These are phyloP conservation scores for Diaporthe caulivora DNA, from an alignment of 2,329 filamentous ascomycete species.

Conservation along the genomic window DNA sequence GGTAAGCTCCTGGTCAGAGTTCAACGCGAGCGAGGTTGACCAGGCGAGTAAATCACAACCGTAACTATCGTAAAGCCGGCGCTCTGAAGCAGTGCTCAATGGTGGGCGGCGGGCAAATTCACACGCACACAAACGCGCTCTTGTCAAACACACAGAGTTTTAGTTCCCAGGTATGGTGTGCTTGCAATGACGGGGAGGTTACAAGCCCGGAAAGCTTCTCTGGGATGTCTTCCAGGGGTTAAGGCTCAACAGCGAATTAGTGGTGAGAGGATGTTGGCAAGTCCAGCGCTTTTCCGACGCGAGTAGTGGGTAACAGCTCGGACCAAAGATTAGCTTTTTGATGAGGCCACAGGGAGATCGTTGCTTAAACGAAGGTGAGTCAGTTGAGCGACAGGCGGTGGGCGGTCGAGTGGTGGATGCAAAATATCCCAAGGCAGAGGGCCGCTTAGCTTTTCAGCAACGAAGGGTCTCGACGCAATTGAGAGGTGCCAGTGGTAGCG, in stretches of 20 bases:
- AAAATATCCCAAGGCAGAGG: neutral
- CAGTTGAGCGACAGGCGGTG: constrained; percentile 14
- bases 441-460: neutral
- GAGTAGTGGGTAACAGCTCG: constrained; percentile 6
- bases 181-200: constrained; percentile 10
- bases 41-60: constrained; percentile 15
- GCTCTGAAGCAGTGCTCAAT: neutral
- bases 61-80: neutral
- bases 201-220: neutral
- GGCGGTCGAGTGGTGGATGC: neutral
- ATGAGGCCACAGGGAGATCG: constrained; percentile 21
- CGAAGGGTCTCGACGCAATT: neutral
- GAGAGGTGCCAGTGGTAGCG: neutral
- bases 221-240: neutral
- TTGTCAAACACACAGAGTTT: constrained; percentile 16
- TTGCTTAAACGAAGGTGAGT: constrained; percentile 20
- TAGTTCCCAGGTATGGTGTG: neutral
- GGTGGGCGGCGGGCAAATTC: constrained; percentile 2
- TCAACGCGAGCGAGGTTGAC: constrained; percentile 23
- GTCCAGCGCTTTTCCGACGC: neutral
- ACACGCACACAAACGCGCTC: neutral
- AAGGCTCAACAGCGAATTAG: constrained; percentile 1
- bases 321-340: constrained; percentile 32
- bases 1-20: constrained; percentile 26
- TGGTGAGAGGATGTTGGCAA: constrained; percentile 8